Base-by-base conservation (phyloP, 306 rosid species). In the Datisca glomerata region DNA sequence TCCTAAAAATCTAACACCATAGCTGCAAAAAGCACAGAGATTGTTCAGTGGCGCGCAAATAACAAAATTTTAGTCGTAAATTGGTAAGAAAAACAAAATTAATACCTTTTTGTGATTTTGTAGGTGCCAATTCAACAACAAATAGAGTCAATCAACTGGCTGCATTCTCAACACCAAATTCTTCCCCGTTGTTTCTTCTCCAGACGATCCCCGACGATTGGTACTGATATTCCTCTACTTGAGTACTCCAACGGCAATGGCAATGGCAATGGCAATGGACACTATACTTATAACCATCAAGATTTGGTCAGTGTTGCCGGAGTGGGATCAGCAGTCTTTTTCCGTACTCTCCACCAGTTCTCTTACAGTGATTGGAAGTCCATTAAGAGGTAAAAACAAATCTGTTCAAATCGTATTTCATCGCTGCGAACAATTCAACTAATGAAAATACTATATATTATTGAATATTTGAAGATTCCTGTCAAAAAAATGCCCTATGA, bases 61-160 rank as follows among this genome's bases (percentile, higher is more conserved):
- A n/a, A n/a, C n/a, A n/a, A n/a, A n/a, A n/a, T n/a, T n/a, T n/a
- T n/a, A n/a, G n/a, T n/a, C n/a, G n/a, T n/a, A n/a, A n/a, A n/a
- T n/a, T n/a, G n/a, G n/a, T n/a, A n/a, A n/a, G n/a, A n/a, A n/a
- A n/a, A n/a, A n/a, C n/a, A n/a, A n/a, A n/a, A n/a, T n/a, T n/a
- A 31, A 8, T 2, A 5, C 4, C 2, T 31, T 3, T 14, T 19
- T 50, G 38, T 41, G 46, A 24, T 20, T 52, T 39, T 56, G 41
- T 49, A 78, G 87, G 95, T 83, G n/a, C 93, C 86, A 9, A 89
- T 89, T 32, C 73, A 89, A 18, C 79, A 74, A 43, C 64, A 64
- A n/a, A 66, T 89, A 47, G 81, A 80, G 24, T 87, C 86, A 18
- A 72, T 89, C 47, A 82, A 84, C 62, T 83, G 97, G 95, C 78